phyloP scores from a whole-genome alignment of 495 filamentous ascomycete species.

The Penicillium ucsense region DNA sequence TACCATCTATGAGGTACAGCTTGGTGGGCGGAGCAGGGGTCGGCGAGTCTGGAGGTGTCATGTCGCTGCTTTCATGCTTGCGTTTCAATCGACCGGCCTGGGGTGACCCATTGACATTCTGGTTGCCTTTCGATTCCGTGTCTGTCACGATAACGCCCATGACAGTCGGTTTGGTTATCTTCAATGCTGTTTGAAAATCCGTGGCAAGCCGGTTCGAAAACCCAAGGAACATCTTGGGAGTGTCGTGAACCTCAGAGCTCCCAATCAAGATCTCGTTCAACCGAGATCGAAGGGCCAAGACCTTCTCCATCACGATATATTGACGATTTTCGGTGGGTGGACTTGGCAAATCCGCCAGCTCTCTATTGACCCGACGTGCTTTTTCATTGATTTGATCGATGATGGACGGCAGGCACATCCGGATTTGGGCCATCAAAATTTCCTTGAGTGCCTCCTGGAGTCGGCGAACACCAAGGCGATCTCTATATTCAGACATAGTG shows the following conservation, averaged over 20 bases:
- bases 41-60: not conserved
- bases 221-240: constrained; percentile 25
- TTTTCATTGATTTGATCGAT: constrained; percentile 45
- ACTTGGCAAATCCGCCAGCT: constrained; percentile 44
- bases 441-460: constrained; percentile 45
- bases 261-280: constrained; percentile 29
- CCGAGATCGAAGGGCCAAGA: constrained; percentile 19
- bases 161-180: constrained; percentile 25
- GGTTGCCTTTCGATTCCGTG: not conserved
- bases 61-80: constrained; percentile 3
- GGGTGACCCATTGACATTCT: no score
- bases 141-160: not conserved
- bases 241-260: constrained; percentile 3
- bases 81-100: constrained; percentile 8
- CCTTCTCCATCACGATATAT: constrained; percentile 25
- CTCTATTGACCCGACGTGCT: constrained; percentile 31
- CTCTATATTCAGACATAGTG: constrained; percentile 33
- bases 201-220: constrained; percentile 24
- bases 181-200: constrained; percentile 27
- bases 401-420: constrained; percentile 48
- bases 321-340: constrained; percentile 37
- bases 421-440: constrained; percentile 47
- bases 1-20: constrained; percentile 4
- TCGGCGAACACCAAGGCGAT: constrained; percentile 49
- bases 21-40: not conserved